Evolutionary conservation across 331 rosid species (phyloP).

Genomic region (Telfairia occidentalis): DNA sequence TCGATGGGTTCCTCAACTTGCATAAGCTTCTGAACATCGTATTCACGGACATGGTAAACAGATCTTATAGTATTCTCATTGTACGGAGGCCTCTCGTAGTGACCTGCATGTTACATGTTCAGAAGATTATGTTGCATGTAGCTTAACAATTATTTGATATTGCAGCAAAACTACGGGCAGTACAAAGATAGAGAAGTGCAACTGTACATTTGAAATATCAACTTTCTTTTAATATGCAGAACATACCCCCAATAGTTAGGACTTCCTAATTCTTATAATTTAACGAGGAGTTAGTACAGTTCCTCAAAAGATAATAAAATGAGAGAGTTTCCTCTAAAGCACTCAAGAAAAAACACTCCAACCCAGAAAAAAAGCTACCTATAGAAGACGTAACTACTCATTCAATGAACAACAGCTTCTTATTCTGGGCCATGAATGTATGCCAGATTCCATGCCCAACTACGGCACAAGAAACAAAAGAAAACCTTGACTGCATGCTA

Average conservation of each 20-base stretch:
- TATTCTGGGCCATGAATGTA: neutral
- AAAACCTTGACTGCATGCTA: neutral
- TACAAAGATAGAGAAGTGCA: neutral
- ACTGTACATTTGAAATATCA: neutral
- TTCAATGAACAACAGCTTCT: neutral
- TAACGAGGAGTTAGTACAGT: neutral
- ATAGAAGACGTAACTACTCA: neutral
- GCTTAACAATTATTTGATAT: neutral
- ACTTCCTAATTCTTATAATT: neutral
- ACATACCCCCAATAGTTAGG: neutral
- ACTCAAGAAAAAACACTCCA: neutral
- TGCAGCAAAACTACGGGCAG: neutral
- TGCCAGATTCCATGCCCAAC: neutral
- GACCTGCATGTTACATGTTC: constrained; percentile 42
- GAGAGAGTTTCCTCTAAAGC: neutral
- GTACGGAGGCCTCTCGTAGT: constrained; percentile 91
- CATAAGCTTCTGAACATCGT: constrained; percentile 64
- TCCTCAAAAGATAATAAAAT: neutral
- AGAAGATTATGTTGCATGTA: neutral
- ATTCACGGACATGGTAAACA: constrained; percentile 85
- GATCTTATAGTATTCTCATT: constrained; percentile 53
- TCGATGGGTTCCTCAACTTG: constrained; percentile 78
- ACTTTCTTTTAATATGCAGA: neutral
- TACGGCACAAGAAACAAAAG: neutral
- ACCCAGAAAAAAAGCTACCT: neutral